phyloP scores from a whole-genome alignment of 129 eudicot genomes.

The Solidago caesia region DNA sequence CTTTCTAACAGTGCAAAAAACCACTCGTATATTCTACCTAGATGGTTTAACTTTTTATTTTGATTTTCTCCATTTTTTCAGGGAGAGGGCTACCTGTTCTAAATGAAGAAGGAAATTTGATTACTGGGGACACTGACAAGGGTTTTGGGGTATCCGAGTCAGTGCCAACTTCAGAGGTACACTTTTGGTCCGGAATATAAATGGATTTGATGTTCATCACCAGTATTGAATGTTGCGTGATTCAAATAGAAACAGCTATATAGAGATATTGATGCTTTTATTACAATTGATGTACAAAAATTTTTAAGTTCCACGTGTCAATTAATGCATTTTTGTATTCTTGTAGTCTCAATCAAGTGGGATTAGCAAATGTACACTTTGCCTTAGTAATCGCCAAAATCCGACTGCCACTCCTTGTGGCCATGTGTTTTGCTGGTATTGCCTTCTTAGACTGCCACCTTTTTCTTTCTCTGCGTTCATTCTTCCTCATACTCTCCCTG shows the following conservation, averaged over 20 bases:
- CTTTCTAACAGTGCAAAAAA: background rate
- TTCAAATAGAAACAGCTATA: background rate
- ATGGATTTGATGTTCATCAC: background rate
- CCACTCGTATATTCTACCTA: background rate
- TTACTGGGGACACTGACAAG: conserved; percentile 60
- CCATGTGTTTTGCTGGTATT: conserved; percentile 97
- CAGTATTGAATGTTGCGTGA: background rate
- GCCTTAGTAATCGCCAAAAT: conserved; percentile 90
- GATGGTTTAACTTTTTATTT: background rate
- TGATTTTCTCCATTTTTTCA: conserved; percentile 29
- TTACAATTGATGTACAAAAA: background rate
- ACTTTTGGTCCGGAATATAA: conserved; percentile 4
- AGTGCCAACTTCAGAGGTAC: conserved; percentile 70
- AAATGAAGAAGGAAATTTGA: conserved; percentile 82
- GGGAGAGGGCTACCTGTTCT: conserved; percentile 82
- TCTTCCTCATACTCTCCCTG: background rate
- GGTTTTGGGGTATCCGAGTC: conserved; percentile 47
- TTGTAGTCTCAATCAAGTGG: conserved; percentile 60
- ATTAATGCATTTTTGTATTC: background rate
- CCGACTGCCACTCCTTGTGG: conserved; percentile 99
- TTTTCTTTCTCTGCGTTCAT: background rate
- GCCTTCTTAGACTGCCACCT: conserved; percentile 3
- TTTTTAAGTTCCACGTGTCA: background rate
- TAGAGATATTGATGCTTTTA: background rate
- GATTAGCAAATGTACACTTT: conserved; percentile 89